Evolutionary conservation across 2,329 filamentous ascomycete genomes (phyloP).

Genomic region (Trichoderma gracile): DNA sequence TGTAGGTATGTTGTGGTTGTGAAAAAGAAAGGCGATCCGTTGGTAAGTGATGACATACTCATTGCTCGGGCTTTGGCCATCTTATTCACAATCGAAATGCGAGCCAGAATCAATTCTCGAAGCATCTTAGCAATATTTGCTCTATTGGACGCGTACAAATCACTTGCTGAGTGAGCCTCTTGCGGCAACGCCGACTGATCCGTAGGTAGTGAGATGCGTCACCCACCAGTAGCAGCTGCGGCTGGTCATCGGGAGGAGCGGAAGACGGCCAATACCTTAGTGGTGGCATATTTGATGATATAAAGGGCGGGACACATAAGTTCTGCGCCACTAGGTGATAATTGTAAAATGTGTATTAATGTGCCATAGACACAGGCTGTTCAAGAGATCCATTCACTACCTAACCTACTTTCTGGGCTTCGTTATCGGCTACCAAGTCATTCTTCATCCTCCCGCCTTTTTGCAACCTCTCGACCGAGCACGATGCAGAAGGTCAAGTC

Average conservation of each 20-base stretch:
- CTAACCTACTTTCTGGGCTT: neutral
- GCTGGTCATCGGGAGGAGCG: constrained; percentile 19
- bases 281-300: constrained; percentile 14
- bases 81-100: neutral
- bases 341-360: neutral
- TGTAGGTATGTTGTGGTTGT: neutral
- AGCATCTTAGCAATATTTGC: constrained; percentile 2
- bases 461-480: neutral
- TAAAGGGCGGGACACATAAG: constrained; percentile 5
- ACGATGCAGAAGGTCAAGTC: constrained; percentile 41
- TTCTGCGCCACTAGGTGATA: neutral
- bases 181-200: constrained; percentile 16
- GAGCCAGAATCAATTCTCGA: constrained; percentile 1
- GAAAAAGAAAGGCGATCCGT: neutral
- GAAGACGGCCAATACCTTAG: constrained; percentile 12
- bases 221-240: constrained; percentile 4
- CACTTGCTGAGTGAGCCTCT: neutral
- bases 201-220: constrained; percentile 17
- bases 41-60: constrained; percentile 12
- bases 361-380: neutral
- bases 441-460: neutral
- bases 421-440: neutral
- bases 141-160: too few relatives aligned
- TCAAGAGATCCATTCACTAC: neutral
- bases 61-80: neutral